phyloP scores from a whole-genome alignment of 1,284 basidiomycete species.

The Moesziomyces aphidis region DNA sequence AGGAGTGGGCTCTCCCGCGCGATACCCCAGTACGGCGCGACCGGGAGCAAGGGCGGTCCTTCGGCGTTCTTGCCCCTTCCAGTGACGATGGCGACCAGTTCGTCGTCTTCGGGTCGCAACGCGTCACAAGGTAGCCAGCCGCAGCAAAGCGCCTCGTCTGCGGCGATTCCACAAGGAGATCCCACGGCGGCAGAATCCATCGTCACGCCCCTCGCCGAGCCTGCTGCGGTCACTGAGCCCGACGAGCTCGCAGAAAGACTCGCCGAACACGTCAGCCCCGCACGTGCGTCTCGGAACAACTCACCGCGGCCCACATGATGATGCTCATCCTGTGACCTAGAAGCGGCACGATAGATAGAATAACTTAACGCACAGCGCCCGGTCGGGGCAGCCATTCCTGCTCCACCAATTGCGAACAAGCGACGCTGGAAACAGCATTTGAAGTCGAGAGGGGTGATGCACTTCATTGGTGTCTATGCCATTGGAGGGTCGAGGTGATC shows the following conservation, averaged over 20 bases:
- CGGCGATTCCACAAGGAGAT: background rate
- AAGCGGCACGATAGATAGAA: background rate
- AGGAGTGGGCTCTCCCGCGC: slow-evolving; percentile 3
- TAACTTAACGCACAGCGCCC: background rate
- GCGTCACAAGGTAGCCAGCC: background rate
- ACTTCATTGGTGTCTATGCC: background rate
- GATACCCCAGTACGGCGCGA: slow-evolving; percentile 15
- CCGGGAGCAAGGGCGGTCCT: slow-evolving; percentile 3
- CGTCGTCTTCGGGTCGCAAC: background rate
- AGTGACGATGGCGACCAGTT: slow-evolving; percentile 4
- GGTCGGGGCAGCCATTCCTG: too few relatives aligned
- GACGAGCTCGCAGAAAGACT: slow-evolving; percentile 8
- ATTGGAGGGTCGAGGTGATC: background rate
- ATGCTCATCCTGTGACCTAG: background rate
- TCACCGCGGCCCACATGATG: background rate
- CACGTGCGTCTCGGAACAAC: background rate
- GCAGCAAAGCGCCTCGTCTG: background rate
- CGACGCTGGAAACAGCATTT: background rate
- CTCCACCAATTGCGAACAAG: too few relatives aligned
- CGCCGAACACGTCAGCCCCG: slow-evolving; percentile 6
- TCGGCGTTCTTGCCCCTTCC: slow-evolving; percentile 21
- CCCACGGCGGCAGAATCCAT: slow-evolving; percentile 32
- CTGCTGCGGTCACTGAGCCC: background rate
- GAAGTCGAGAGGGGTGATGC: slow-evolving; percentile 4
- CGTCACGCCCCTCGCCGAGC: slow-evolving; percentile 19